These are phyloP conservation scores for Hirschioporus abietinus DNA, from an alignment of 768 basidiomycete species.

Conservation along the genomic window DNA sequence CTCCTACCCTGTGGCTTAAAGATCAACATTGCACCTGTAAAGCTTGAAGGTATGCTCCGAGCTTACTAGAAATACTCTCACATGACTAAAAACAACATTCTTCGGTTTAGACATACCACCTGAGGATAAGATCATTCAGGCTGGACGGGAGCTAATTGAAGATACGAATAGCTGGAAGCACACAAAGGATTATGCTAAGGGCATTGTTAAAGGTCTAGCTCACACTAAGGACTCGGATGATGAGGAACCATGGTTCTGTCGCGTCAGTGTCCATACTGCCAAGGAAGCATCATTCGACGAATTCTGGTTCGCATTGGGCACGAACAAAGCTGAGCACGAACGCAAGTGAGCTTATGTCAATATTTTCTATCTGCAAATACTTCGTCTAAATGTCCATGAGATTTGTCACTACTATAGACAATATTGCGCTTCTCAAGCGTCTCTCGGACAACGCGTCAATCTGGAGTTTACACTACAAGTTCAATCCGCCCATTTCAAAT, in stretches of 20 bases:
- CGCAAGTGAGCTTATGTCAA: conserved; percentile 42
- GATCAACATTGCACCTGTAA: conserved; percentile 35
- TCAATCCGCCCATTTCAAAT: conserved; percentile 64
- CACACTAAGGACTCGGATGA: conserved; percentile 49
- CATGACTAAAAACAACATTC: not conserved
- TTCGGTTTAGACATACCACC: conserved; percentile 47
- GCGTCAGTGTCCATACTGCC: conserved; percentile 57
- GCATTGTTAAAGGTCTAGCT: conserved; percentile 49
- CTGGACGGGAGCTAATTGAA: conserved; percentile 51
- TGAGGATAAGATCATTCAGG: conserved; percentile 50
- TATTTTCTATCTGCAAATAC: not conserved
- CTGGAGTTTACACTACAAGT: conserved; percentile 71
- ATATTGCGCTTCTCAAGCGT: conserved; percentile 55
- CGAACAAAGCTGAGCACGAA: conserved; percentile 64
- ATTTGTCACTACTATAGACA: conserved; percentile 60
- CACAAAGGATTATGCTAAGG: conserved; percentile 55
- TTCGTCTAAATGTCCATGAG: conserved; percentile 28
- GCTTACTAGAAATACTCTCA: not conserved
- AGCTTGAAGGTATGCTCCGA: conserved; percentile 30
- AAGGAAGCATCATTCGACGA: conserved; percentile 71
- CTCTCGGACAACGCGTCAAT: conserved; percentile 60
- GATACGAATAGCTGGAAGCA: conserved; percentile 57
- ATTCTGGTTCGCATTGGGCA: conserved; percentile 64
- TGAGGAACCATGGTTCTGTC: conserved; percentile 62
- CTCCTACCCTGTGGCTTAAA: conserved; percentile 23